Evolutionary conservation across 192 early-diverging fungal species (phyloP), one percentile per base, ranked within the genome.

Genomic region (Entrophospora sp.): DNA sequence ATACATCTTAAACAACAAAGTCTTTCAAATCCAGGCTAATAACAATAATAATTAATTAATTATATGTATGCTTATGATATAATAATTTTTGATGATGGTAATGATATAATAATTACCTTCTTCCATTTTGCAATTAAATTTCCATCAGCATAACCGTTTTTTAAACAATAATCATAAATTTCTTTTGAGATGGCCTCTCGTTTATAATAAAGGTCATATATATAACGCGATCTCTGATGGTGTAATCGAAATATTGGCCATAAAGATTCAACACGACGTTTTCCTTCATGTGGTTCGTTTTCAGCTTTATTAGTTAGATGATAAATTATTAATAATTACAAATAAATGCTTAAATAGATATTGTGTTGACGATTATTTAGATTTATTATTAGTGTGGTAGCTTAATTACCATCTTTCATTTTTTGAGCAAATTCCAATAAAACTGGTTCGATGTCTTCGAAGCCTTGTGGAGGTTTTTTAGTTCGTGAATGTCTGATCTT

Each of bases 51-150:
- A 18, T 8, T 36, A 51, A 61, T 16, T 31, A 49, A 30, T 51
- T 12, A 27, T 22, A 61, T 27, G 28, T n/a, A 5, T 13, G 34
- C 0, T 45, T 13, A 2, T 1, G 6, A 38, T 2, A 48, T 18
- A 20, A 28, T 40, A 16, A 56, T 20, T 16, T 25, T 13, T 25
- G 22, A 67, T 22, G 25, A 22, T 31, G 40, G n/a, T n/a, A n/a
- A n/a, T n/a, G n/a, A n/a, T n/a, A n/a, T n/a, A 2, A 24, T 40
- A 64, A 30, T 58, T 79, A 88, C 89, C 85, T 97, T 98, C 64
- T 87, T 88, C 97, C 97, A 99, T 67, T 99, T 99, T 13, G 95
- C 97, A 76, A 99, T 99, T 22, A 99, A 75, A 65, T 81, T 88
- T 14, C 71, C 87, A 72, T 99, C 97, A 5, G 91, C 97, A 58